Evolutionary conservation across 1,284 basidiomycete genomes (phyloP).

Genomic region (Ceratobasidium sp.): DNA sequence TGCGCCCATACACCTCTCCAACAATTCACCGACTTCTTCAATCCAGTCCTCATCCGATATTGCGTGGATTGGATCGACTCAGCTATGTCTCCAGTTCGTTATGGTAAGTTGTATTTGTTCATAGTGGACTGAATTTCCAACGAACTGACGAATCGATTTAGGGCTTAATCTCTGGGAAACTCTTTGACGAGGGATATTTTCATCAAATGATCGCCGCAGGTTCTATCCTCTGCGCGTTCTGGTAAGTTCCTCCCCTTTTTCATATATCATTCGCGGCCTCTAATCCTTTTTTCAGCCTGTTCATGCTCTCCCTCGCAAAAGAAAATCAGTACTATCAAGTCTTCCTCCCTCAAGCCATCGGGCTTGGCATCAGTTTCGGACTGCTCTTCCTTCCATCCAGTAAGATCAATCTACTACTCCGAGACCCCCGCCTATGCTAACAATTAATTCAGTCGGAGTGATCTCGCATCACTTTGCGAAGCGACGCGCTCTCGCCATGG

Average conservation of each 20-base stretch:
- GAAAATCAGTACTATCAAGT: slow-evolving; percentile 55
- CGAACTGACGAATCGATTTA: neutral
- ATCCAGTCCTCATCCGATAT: slow-evolving; percentile 17
- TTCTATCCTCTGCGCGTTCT: slow-evolving; percentile 29
- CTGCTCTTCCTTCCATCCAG: slow-evolving; percentile 56
- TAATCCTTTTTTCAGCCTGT: slow-evolving; percentile 46
- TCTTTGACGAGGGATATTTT: slow-evolving; percentile 33
- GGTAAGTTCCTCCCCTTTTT: neutral
- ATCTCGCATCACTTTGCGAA: slow-evolving; percentile 65
- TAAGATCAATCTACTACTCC: neutral
- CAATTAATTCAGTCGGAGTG: slow-evolving; percentile 59
- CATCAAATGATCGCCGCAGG: slow-evolving; percentile 16
- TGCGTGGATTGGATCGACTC: slow-evolving; percentile 32
- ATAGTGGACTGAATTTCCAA: neutral
- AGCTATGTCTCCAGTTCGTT: slow-evolving; percentile 25
- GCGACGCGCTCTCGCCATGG: slow-evolving; percentile 61
- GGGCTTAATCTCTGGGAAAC: slow-evolving; percentile 31
- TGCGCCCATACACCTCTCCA: neutral
- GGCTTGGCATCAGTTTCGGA: slow-evolving; percentile 59
- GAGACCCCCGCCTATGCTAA: slow-evolving; percentile 46
- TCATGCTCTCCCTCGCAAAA: slow-evolving; percentile 56
- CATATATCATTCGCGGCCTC: neutral
- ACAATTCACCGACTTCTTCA: neutral
- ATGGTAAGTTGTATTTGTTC: slow-evolving; percentile 2
- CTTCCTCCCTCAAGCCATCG: slow-evolving; percentile 59